Evolutionary conservation across 805 yeast genomes (phyloP), one percentile per base, ranked within the genome.

Genomic region (Nakazawaea siamensis): DNA sequence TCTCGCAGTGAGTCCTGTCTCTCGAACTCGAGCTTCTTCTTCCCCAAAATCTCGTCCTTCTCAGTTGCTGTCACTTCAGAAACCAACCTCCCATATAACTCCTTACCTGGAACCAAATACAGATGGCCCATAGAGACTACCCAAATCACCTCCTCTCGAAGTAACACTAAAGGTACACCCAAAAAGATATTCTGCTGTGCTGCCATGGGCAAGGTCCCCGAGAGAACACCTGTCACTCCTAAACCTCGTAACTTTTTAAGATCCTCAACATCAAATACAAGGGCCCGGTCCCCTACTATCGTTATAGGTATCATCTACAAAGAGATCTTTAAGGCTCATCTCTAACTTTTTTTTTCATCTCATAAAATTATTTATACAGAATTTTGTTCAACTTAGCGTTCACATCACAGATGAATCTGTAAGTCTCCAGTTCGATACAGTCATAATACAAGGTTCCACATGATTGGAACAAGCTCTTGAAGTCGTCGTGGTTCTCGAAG

Each of bases 111-210:
- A 1, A 70, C 64, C 3, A 80, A 47, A 3, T 60, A 46, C 0
- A 68, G 76, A 14, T 52, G 47, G 0, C 60, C 59, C 5, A 58
- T 47, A 4, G 60, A 57, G 7, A 79, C 62, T 19, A 87, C 59
- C 74, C 83, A 83, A 9, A 74, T 42, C 0, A 78, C 74, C 48
- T 90, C 97, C 54, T 84, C 94, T 0, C 73, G 55, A 57, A 75
- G 66, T 29, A 90, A 59, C 47, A 76, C 73, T 33, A 92, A 55
- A 0, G 98, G 98, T 2, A 88, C 57, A 0, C 95, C 94, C 27
- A 85, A 60, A 48, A 88, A 81, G n/a, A 78, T 64, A 49, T 86
- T 87, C 50, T 90, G 98, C 53, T 92, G 98, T 2, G 97, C 92
- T n/a, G 88, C 86, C 31, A 76, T 67, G 0, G 96, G 83, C 20